A percentile compares a stretch with the other conserved stretches of the same genome.
These are phyloP conservation scores for Colletotrichum siamense DNA, from an alignment of 2,329 filamentous ascomycete species.

Conservation along the genomic window DNA sequence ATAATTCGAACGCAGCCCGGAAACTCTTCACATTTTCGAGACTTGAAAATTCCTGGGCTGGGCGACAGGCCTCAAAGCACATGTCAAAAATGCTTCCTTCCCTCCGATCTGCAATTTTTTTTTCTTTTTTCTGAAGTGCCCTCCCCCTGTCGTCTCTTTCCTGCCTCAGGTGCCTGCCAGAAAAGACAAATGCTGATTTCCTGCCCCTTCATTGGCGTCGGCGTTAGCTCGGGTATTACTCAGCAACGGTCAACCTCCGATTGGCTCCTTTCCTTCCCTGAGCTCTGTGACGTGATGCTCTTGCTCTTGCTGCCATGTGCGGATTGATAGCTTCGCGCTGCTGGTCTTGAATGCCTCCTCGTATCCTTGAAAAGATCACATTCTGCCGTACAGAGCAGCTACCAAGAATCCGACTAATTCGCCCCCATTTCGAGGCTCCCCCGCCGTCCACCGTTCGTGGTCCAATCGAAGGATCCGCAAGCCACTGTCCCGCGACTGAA, in stretches of 20 bases:
- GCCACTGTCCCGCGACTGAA: not conserved
- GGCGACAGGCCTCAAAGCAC: not conserved
- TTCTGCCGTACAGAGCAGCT: not conserved
- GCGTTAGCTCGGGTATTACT: not conserved
- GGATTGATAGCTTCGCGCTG: not conserved
- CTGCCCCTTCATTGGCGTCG: not conserved
- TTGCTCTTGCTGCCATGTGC: not conserved
- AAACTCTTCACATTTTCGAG: not conserved
- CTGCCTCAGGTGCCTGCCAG: not conserved
- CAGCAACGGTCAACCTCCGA: not conserved
- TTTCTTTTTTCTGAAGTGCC: not conserved
- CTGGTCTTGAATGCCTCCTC: accelerated
- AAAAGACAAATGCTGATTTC: not conserved
- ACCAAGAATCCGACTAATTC: not conserved
- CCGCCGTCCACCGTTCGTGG: not conserved
- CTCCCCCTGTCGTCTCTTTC: not conserved
- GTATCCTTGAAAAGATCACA: no score
- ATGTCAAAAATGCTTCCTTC: not conserved
- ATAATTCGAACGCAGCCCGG: not conserved
- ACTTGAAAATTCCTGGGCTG: not conserved
- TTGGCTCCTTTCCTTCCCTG: not conserved
- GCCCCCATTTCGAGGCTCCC: not conserved
- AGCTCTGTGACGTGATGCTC: not conserved
- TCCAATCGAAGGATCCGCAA: not conserved
- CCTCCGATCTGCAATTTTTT: not conserved